Evolutionary conservation across 1,284 basidiomycete species (phyloP).

Genomic region (Mycena sp.): DNA sequence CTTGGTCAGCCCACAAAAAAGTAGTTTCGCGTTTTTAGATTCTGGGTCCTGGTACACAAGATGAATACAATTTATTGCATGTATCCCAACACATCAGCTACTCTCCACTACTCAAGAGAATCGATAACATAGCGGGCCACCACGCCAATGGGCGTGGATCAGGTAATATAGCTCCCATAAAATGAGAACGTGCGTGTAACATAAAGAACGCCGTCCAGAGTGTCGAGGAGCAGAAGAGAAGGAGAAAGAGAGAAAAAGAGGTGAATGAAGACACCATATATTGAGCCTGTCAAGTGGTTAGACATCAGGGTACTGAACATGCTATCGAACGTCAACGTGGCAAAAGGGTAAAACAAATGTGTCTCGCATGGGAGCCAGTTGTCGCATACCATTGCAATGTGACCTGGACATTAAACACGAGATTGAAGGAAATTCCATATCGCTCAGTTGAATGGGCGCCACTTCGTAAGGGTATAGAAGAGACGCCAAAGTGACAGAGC

Average conservation of each 20-base stretch:
- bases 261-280: not conserved
- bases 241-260: slow-evolving; percentile 3
- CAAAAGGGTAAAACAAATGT: slow-evolving; percentile 47
- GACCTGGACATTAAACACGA: slow-evolving; percentile 49
- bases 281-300: slow-evolving; percentile 11
- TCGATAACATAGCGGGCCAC: slow-evolving; percentile 37
- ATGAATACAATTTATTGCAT: too few species aligned
- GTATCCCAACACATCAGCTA: slow-evolving; percentile 28
- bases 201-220: slow-evolving; percentile 81
- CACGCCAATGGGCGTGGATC: slow-evolving; percentile 26
- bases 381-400: slow-evolving; percentile 48
- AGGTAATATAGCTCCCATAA: slow-evolving; percentile 79
- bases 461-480: slow-evolving; percentile 65
- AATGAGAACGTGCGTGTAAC: slow-evolving; percentile 86
- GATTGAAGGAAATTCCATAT: slow-evolving; percentile 64
- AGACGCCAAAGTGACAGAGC: slow-evolving; percentile 85
- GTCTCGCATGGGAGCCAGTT: slow-evolving; percentile 61
- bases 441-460: slow-evolving; percentile 87
- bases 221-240: slow-evolving; percentile 73
- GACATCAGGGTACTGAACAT: not conserved
- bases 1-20: slow-evolving; percentile 70
- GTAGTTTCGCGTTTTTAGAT: too few species aligned
- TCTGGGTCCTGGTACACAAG: too few species aligned
- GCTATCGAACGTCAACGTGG: too few species aligned
- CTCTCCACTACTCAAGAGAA: slow-evolving; percentile 36